These are phyloP conservation scores for Aspergillus steynii DNA, from an alignment of 495 filamentous ascomycete genomes.

Conservation along the genomic window DNA sequence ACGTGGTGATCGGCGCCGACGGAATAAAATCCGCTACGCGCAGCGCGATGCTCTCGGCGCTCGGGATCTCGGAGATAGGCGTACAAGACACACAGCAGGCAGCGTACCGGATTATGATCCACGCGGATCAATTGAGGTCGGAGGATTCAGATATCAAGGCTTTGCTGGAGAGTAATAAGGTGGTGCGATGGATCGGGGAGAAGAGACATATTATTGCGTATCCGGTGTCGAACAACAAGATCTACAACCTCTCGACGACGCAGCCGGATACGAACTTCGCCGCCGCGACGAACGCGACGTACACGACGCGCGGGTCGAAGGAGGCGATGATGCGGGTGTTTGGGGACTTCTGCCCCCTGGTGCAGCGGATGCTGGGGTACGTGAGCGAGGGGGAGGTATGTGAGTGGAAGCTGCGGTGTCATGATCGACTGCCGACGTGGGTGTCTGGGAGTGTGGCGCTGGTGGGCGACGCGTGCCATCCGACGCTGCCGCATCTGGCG, in stretches of 20 bases:
- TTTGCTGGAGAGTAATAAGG: constrained; percentile 65
- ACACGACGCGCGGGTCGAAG: constrained; percentile 74
- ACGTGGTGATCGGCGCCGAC: constrained; percentile 70
- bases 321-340: constrained; percentile 65
- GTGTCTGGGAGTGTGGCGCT: constrained; percentile 65
- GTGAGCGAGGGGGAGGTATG: constrained; percentile 80
- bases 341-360: constrained; percentile 68
- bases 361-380: constrained; percentile 72
- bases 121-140: constrained; percentile 59
- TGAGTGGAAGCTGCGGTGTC: constrained; percentile 76
- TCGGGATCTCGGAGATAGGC: constrained; percentile 49
- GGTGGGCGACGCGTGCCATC: constrained; percentile 78
- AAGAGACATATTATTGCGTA: constrained; percentile 83
- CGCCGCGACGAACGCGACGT: constrained; percentile 69
- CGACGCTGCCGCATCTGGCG: constrained; percentile 72
- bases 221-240: constrained; percentile 68
- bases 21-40: constrained; percentile 71
- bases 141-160: constrained; percentile 66
- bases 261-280: constrained; percentile 77
- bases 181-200: constrained; percentile 77
- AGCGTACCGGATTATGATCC: constrained; percentile 84
- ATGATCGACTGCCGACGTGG: constrained; percentile 71
- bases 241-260: constrained; percentile 77
- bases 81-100: constrained; percentile 75
- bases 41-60: constrained; percentile 56